Evolutionary conservation across 1,139 yeast species (phyloP), one percentile per base, ranked within the genome.

Genomic region (Candida frijolesensis): DNA sequence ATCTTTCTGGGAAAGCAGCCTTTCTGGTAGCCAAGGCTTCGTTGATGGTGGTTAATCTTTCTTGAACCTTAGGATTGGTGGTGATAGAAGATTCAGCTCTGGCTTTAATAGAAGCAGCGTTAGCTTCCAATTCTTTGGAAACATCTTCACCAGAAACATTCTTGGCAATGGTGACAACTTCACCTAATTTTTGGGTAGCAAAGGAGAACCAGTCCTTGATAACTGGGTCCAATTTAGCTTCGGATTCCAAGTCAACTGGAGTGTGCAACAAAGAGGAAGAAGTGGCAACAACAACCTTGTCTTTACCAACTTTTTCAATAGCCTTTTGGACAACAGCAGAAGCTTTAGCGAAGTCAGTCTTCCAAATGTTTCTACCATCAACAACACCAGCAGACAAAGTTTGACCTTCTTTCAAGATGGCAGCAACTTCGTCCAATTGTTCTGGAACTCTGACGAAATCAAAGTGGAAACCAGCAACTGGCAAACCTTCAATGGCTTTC

Each of bases 301-400:
- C 96, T 61, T 82, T 80, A 72, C 97, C 97, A 63, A 92, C 79
- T 78, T 87, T 86, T 62, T 76, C 85, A 67, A 88, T 80, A 63
- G 97, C 97, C 74, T 84, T 82, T 72, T 85, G 79, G 64, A 91
- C 96, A 58, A 87, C 71, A 60, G 77, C 87, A 67, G 91, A 78
- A 60, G 99, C 96, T 78, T 85, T 84, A 67, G 94, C 74, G 66
- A 87, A 89, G 80, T 94, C 89, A 72, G 96, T 87, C 84, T 94
- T 94, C 99, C 99, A 94, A 77, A 94, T 89, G 85, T 94, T 94
- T 85, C 99, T 91, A 79, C 99, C 99, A 66, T 90, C 96, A 66
- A 94, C 94, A 65, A 94, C 84, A 89, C 99, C 99, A 60, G 87
- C 96, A 59, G 98, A 92, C 69, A 94, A 82, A 59, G 81, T 76